Percentiles rank a stretch among this genome's conserved stretches.
Conservation (phyloP, 257 asterid genomes). For the Solanum etuberosum region DNA sequence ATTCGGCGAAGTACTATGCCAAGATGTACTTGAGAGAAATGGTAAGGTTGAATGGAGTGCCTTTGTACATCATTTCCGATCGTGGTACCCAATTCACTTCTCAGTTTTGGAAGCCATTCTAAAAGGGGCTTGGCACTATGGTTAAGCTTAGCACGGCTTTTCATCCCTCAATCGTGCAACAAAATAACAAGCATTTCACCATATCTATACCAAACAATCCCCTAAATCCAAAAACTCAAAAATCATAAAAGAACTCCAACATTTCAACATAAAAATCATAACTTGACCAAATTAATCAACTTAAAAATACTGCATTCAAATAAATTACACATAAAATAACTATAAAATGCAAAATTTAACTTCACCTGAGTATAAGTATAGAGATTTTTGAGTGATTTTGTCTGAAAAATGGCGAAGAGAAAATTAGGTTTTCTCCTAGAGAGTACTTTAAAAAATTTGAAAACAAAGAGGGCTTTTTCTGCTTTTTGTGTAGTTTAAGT, state of each 20-base stretch:
- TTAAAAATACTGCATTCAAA: background rate
- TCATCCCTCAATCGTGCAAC: too few relatives aligned
- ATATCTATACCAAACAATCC: too few relatives aligned
- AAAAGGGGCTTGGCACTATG: too few relatives aligned
- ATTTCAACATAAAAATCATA: background rate
- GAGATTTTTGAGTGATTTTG: background rate
- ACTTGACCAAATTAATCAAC: background rate
- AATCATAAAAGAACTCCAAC: background rate
- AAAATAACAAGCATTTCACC: too few relatives aligned
- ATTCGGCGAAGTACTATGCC: too few relatives aligned
- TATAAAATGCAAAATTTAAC: background rate
- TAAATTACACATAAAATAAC: background rate
- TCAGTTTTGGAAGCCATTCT: too few relatives aligned
- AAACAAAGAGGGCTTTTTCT: constrained; percentile 19
- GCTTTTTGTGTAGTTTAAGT: background rate
- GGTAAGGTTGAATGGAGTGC: too few relatives aligned
- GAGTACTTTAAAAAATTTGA: constrained; percentile 19
- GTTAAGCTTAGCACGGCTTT: too few relatives aligned
- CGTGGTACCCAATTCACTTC: too few relatives aligned
- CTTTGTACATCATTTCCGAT: too few relatives aligned
- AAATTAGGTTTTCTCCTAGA: constrained; percentile 9
- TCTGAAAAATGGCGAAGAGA: constrained; percentile 15
- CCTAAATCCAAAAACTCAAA: background rate
- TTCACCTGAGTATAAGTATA: background rate
- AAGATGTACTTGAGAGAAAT: too few relatives aligned